Evolutionary conservation across 2,329 filamentous ascomycete genomes (phyloP), one percentile per base, ranked within the genome.

Genomic region (Lecanicillium sp.): DNA sequence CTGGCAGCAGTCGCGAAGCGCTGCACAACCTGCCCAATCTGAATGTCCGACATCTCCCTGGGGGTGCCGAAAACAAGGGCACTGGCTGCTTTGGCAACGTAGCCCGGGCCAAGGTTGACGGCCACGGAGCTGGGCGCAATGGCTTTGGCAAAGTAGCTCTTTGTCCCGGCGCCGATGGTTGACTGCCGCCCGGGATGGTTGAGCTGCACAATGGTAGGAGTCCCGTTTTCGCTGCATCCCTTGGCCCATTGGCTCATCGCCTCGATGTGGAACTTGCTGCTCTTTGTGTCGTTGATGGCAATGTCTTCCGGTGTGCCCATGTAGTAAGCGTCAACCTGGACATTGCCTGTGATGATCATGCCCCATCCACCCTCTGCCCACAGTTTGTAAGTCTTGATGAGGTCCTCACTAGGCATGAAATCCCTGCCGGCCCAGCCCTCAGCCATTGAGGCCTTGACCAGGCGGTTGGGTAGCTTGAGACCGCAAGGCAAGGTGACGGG

Each of bases 331-430:
- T 74, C 67, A 3, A 76, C 62, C 30, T 69, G 62, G 1, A 77
- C 70, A 47, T 75, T 74, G 50, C 73, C 71, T 0, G 75, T 77
- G n/a, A 78, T 44, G 11, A 78, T 53, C 53, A 76, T 58, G 2
- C 75, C 76, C 73, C 74, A 78, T n/a, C 67, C 70, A 3, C 74
- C 74, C 8, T 70, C 61, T 0, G 71, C 71, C 79, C 79, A 84
- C 53, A 63, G 58, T 2, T 63, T 60, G 54, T 84, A 84, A 1
- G 73, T 65, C 2, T 69, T 59, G 3, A 63, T 40, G 12, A 76
- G 63, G 2, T 65, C 59, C 6, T 69, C 56, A 11, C 67, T 67
- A 0, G 77, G 77, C 1, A 71, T 64, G 23, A 72, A 52, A 48
- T 72, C 60, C 5, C 57, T 59, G 53, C 68, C 64, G 21, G 67